phyloP scores from a whole-genome alignment of 1,284 basidiomycete genomes.

The Sporisorium reilianum region DNA sequence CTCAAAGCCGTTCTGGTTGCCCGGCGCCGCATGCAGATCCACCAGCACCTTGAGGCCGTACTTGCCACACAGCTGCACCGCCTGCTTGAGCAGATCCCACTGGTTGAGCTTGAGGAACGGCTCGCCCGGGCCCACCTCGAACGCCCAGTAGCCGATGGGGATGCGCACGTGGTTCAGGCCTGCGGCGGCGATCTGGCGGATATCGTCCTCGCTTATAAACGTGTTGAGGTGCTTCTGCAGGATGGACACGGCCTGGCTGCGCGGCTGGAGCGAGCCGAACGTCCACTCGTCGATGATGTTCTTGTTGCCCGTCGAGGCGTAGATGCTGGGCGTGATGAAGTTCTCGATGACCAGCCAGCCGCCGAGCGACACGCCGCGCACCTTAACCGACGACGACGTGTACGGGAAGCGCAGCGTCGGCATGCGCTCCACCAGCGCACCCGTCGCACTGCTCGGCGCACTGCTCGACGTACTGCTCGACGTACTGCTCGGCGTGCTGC shows the following conservation, averaged over 20 bases:
- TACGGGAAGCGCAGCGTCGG: slow-evolving; percentile 47
- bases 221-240: slow-evolving; percentile 78
- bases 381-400: slow-evolving; percentile 28
- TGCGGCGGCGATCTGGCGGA: slow-evolving; percentile 74
- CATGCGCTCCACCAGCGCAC: slow-evolving; percentile 8
- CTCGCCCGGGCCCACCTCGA: slow-evolving; percentile 82
- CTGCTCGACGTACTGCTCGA: no score
- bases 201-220: slow-evolving; percentile 83
- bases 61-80: slow-evolving; percentile 81
- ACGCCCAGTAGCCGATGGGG: slow-evolving; percentile 93
- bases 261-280: slow-evolving; percentile 76
- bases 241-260: slow-evolving; percentile 65
- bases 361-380: slow-evolving; percentile 64
- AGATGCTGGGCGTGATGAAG: slow-evolving; percentile 71
- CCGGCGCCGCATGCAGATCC: slow-evolving; percentile 75
- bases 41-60: slow-evolving; percentile 84
- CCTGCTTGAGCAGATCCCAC: slow-evolving; percentile 72
- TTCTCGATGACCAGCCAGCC: slow-evolving; percentile 67
- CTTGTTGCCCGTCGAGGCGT: slow-evolving; percentile 69
- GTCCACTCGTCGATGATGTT: slow-evolving; percentile 83
- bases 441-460: not conserved
- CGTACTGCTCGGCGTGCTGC: not conserved
- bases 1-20: slow-evolving; percentile 70
- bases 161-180: slow-evolving; percentile 79
- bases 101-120: slow-evolving; percentile 88